Evolutionary conservation across 2,329 filamentous ascomycete species (phyloP), one percentile per base, ranked within the genome.

Genomic region (Lithohypha guttulata): DNA sequence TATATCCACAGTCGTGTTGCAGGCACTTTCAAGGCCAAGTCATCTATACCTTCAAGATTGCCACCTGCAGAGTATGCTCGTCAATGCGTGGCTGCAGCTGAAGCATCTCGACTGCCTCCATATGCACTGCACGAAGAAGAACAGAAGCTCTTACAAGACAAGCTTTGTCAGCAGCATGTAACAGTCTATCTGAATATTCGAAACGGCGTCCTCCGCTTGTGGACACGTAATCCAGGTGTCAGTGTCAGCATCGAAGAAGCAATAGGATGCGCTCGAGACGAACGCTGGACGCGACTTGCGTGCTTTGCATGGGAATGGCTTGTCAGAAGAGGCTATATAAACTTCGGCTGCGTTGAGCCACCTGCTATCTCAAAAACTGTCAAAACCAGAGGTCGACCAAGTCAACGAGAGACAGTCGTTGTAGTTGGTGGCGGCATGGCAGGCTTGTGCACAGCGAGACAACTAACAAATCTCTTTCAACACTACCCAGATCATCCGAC

Each of bases 101-200:
- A 94, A 59, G 81, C 84, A 6, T 95, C 85, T 27, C 73, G 91
- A 42, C 69, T 98, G 1, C 89, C 89, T 49, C 89, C 91, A 1
- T 96, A 91, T 59, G 79, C 82, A 8, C 65, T 98, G 26, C 86
- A 96, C 59, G 71, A 75, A 18, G 79, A 84, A 46, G 91, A 98
- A 59, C 87, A 95, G 56, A 66, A 72, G 43, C 69, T 94, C 43
- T 65, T 98, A 27, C 76, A 84, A 45, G 71, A 83, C 45, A 79
- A 93, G 52, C 77, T 98, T 51, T 93, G 81, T 55, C 79, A 84
- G 53, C 71, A 80, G 21, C 91, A 98, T 60, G 85, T 95, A 49
- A 95, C 89, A 2, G 84, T 85, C 9, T 98, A 98, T 61, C 68
- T 98, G 39, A 96, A 96, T 58, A 91, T 98, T 46, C 76, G 91